Base-by-base conservation (phyloP, 306 rosid species). In the apple (Malus domestica) region DNA sequence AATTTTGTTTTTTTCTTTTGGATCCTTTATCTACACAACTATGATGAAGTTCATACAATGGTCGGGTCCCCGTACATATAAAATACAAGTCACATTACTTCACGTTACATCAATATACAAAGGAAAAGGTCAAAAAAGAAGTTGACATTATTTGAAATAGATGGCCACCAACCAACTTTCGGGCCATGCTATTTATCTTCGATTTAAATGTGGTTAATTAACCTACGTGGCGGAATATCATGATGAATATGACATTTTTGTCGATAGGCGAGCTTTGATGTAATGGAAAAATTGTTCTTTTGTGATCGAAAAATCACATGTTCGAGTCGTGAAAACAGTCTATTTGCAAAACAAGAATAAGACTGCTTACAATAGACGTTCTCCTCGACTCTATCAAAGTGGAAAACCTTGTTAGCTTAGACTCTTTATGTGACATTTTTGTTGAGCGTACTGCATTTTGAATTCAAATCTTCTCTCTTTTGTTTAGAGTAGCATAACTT, bases 101-200 rank as follows among this genome's bases (percentile, higher is more conserved):
- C 19, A 49, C 55, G 16, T 49, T 27, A 58, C 35, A 58, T 59
- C 25, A 35, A 9, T 3, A 40, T 66, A 72, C 62, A 58, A 72
- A 57, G 76, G 10, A 23, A 73, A 46, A 40, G 18, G 30, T 33
- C 2, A 6, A 32, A 18, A 19, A 19, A 63, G 22, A 46, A 15
- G 2, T 49, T 49, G 55, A 49, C 20, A 49, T 15, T 49, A 6
- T 68, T 72, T 57, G 81, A 49, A 29, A 57, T 40, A 4, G 72
- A 82, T 80, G 45, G 15, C 46, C 62, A n/a, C 57, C 76, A 10
- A 33, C 16, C 42, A 52, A 27, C 54, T 22, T 65, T 52, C 55
- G 67, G 23, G 79, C 79, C 58, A 75, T 62, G 32, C 49, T 27
- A 12, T 22, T 76, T 49, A 49, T 49, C 55, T 61, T 40, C 42